Percentiles rank a stretch among this genome's conserved stretches.
Conservation (phyloP, 129 eudicot species). For the Pseudognaphalium luteoalbum region DNA sequence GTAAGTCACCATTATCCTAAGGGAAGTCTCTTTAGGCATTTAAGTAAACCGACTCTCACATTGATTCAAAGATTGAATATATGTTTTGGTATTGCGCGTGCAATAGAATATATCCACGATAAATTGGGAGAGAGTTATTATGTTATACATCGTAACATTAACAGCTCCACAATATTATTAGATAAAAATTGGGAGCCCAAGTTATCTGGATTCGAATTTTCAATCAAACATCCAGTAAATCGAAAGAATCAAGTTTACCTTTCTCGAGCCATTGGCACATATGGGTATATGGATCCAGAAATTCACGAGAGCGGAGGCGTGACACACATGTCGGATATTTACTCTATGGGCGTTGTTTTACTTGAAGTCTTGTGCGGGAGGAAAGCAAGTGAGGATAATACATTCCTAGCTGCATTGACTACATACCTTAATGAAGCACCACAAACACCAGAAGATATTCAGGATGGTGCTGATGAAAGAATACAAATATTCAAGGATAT, state of each 20-base stretch:
- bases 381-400: too few species aligned
- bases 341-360: not conserved
- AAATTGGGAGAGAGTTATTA: not conserved
- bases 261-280: not conserved
- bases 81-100: not conserved
- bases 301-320: not conserved
- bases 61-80: not conserved
- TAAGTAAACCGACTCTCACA: not conserved
- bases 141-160: not conserved
- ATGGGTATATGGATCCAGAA: not conserved
- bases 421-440: too few species aligned
- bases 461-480: too few species aligned
- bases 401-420: too few species aligned
- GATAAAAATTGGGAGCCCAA: not conserved
- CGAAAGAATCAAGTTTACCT: not conserved
- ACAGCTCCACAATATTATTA: not conserved
- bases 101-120: not conserved
- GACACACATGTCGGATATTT: not conserved
- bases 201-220: too few species aligned
- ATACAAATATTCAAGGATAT: too few species aligned
- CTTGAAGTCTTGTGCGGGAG: too few species aligned
- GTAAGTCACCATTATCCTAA: not conserved
- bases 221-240: too few species aligned
- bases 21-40: not conserved
- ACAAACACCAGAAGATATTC: too few species aligned